Base-by-base conservation (phyloP, 805 yeast species). In the Cyberlindnera euphorbiiphila region DNA sequence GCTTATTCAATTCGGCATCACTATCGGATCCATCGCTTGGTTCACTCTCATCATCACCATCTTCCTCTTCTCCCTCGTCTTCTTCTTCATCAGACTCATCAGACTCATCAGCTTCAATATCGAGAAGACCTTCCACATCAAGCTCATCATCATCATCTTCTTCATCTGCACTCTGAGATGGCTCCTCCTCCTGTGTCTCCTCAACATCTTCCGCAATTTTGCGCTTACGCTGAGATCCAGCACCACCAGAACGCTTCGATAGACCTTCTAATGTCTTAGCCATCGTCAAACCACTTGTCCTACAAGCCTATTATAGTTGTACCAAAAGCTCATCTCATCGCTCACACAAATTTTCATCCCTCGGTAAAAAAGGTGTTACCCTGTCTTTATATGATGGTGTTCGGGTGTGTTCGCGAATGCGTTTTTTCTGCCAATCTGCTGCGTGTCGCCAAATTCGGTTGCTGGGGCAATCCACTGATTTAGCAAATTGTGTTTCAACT, bases 1-100 rank as follows among this genome's bases (percentile, higher is more conserved):
- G 63, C 34, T 64, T 60, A 51, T 81, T 79, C 42, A 80, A 65
- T 50, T 81, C 88, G 5, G 72, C 81, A 45, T 80, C 87, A 7
- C 24, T 21, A 21, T 21, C 24, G 11, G 8, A 8, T 9, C 11
- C 24, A 21, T 21, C 24, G 8, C 11, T 11, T 21, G 8, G 10
- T 8, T 28, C 41, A 21, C 34, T 39, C 12, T 31, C 42, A 10
- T 38, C 41, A 5, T 29, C 42, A 8, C 33, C 46, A 12, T 38
- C 49, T 2, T 38, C 43, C 12, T 37, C 41, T 9, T 39, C 46
- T 12, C 37, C 46, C 3, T 38, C 42, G 2, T 44, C 51, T 11
- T 54, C 60, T 27, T 48, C 50, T 22, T 36, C 39, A 4, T 29
- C 43, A 15, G 39, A 43, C 8, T 42, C 43, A 7, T 37, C 46